phyloP scores from a whole-genome alignment of 2,329 filamentous ascomycete species.

The Diaporthe ilicicola region DNA sequence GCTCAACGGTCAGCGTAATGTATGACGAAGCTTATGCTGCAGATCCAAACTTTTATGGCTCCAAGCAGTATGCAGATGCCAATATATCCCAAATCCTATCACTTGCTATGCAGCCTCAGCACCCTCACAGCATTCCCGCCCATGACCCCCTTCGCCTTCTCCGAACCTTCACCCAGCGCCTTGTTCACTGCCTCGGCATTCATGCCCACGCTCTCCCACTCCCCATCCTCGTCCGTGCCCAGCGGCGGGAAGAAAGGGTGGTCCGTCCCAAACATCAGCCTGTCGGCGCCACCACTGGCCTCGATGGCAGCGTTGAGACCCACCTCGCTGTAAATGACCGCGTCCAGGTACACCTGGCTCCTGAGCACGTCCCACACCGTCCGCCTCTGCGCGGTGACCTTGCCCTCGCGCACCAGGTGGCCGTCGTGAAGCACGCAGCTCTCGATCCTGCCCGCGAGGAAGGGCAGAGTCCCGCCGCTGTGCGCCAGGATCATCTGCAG shows the following conservation, averaged over 20 bases:
- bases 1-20: not conserved
- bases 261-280: conserved; percentile 83
- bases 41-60: not conserved
- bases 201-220: conserved; percentile 74
- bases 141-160: conserved; percentile 39
- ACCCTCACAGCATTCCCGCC: conserved; percentile 42
- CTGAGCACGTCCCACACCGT: conserved; percentile 65
- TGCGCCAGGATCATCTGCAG: conserved; percentile 84
- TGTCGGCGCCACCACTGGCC: conserved; percentile 70
- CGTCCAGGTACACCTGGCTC: conserved; percentile 87
- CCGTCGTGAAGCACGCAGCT: conserved; percentile 87
- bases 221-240: conserved; percentile 65
- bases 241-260: conserved; percentile 88
- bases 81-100: not conserved
- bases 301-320: conserved; percentile 76
- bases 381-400: conserved; percentile 55
- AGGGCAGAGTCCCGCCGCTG: conserved; percentile 87
- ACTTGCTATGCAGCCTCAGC: conserved; percentile 38
- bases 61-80: not conserved
- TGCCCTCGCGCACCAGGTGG: conserved; percentile 72
- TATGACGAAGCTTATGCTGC: conserved; percentile 12
- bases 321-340: conserved; percentile 82
- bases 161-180: conserved; percentile 38
- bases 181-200: conserved; percentile 46
- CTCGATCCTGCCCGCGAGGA: conserved; percentile 87